These are phyloP conservation scores for Alternaria metachromatica DNA, from an alignment of 2,329 filamentous ascomycete species.

Conservation along the genomic window DNA sequence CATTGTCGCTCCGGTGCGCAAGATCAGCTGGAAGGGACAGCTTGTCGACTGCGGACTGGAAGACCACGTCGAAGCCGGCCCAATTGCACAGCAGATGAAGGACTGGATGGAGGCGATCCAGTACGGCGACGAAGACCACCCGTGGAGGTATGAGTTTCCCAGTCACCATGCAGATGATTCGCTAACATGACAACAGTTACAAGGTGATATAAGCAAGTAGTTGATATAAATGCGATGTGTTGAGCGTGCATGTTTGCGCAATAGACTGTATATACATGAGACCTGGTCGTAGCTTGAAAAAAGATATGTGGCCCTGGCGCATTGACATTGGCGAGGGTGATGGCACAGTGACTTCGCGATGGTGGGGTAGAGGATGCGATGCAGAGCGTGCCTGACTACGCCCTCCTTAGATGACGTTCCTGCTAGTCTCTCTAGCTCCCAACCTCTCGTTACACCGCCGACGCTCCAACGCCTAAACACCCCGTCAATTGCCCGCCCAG, in stretches of 20 bases:
- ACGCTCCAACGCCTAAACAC: background rate
- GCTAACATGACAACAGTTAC: conserved; percentile 38
- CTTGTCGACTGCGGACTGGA: conserved; percentile 82
- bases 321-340: background rate
- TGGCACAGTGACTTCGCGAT: background rate
- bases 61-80: conserved; percentile 83
- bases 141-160: conserved; percentile 74
- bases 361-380: conserved; percentile 12
- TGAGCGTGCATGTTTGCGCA: background rate
- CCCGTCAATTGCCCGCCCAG: conserved; percentile 26
- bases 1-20: conserved; percentile 87
- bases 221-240: background rate
- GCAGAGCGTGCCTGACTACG: conserved; percentile 17
- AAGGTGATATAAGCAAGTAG: conserved; percentile 26
- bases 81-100: conserved; percentile 87
- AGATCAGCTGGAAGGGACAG: conserved; percentile 86
- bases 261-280: background rate
- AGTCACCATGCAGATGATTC: background rate
- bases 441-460: conserved; percentile 3
- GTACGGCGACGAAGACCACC: conserved; percentile 84
- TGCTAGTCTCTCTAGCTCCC: conserved; percentile 11
- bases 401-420: conserved; percentile 12
- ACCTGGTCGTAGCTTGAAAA: background rate
- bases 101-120: conserved; percentile 95
- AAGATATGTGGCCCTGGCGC: background rate